Evolutionary conservation across 73 alveolate species (phyloP).

Genomic region (Tetrahymena thermophila): DNA sequence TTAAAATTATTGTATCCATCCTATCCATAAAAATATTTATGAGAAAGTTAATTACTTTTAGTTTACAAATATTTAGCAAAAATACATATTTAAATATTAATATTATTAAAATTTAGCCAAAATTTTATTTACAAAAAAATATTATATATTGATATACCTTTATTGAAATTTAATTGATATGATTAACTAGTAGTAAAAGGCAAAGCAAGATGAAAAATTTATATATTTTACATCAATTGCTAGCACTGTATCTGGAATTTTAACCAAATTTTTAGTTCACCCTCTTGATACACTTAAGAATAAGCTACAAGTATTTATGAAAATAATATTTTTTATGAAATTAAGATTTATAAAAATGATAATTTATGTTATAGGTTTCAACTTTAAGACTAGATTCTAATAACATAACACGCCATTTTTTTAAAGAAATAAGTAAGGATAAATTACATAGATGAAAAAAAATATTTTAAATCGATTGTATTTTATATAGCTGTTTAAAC

Average conservation of each 20-base stretch:
- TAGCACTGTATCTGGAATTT: background rate
- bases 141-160: background rate
- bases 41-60: too few species aligned
- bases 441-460: background rate
- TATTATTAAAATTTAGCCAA: background rate
- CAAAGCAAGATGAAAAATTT: background rate
- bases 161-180: background rate
- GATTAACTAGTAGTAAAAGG: background rate
- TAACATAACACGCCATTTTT: background rate
- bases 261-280: background rate
- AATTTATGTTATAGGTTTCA: background rate
- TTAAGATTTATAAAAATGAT: too few species aligned
- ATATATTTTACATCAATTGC: background rate
- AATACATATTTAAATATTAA: too few species aligned
- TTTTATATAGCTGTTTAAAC: background rate
- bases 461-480: background rate
- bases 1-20: too few species aligned
- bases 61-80: background rate
- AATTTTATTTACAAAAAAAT: too few species aligned
- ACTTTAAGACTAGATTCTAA: background rate
- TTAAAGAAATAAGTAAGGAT: background rate
- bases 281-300: background rate
- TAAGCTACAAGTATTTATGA: background rate
- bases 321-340: too few species aligned
- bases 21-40: too few species aligned